phyloP scores from a whole-genome alignment of 2,329 filamentous ascomycete genomes.

The Apiospora kogelbergensis region DNA sequence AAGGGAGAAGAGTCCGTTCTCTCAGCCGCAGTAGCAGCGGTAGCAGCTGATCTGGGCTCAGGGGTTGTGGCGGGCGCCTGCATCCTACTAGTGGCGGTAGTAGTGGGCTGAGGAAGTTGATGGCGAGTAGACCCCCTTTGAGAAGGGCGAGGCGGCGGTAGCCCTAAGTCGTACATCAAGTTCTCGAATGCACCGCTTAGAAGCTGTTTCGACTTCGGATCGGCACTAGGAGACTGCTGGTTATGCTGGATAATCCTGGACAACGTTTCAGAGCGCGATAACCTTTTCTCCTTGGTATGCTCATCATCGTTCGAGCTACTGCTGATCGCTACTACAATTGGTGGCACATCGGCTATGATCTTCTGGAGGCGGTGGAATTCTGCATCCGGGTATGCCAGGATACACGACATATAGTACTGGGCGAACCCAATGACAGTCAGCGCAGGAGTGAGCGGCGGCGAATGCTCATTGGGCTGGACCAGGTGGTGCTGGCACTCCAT shows the following conservation, averaged over 20 bases:
- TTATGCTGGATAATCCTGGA: slow-evolving; percentile 76
- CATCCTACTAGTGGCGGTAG: too few relatives aligned
- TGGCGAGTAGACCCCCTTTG: neutral
- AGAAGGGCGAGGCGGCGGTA: slow-evolving; percentile 12
- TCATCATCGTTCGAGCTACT: slow-evolving; percentile 52
- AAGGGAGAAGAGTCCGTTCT: neutral
- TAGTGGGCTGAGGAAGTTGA: neutral
- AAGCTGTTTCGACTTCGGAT: slow-evolving; percentile 57
- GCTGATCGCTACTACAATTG: slow-evolving; percentile 44
- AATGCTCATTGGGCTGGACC: slow-evolving; percentile 52
- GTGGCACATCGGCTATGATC: slow-evolving; percentile 69
- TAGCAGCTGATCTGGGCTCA: neutral
- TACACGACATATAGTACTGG: slow-evolving; percentile 70
- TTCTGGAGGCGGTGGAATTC: slow-evolving; percentile 71
- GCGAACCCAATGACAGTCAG: slow-evolving; percentile 69
- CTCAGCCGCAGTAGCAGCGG: neutral
- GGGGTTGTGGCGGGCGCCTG: neutral
- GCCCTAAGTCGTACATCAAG: slow-evolving; percentile 28
- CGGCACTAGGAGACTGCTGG: slow-evolving; percentile 63
- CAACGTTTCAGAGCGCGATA: slow-evolving; percentile 63
- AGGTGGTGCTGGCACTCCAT: slow-evolving; percentile 64
- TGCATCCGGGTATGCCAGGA: slow-evolving; percentile 73
- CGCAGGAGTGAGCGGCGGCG: slow-evolving; percentile 60
- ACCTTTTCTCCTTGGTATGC: slow-evolving; percentile 24
- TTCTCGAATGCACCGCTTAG: slow-evolving; percentile 60